Conservation (phyloP, 306 rosid species). For the Hippophae tibetana region DNA sequence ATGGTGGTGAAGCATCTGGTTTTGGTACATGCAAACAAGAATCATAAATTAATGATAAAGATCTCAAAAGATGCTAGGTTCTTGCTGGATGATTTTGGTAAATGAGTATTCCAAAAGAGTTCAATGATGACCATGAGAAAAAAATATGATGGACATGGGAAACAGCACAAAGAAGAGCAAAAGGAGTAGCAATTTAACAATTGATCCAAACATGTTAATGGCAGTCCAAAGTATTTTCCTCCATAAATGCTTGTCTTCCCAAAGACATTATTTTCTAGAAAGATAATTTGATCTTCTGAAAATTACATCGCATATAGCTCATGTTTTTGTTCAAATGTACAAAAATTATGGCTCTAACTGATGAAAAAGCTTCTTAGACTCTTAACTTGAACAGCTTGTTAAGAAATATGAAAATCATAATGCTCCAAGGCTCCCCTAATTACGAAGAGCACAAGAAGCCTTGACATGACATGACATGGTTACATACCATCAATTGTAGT, state of each 20-base stretch:
- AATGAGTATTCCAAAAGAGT: neutral
- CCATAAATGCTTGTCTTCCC: neutral
- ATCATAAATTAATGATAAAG: no score
- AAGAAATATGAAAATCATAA: neutral
- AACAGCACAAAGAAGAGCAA: neutral
- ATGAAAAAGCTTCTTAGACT: no score
- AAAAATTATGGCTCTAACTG: neutral
- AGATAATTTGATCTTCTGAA: neutral
- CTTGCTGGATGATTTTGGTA: no score
- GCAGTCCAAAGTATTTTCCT: neutral
- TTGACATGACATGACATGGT: slow-evolving; percentile 14
- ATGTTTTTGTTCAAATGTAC: neutral
- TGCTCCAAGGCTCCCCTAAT: neutral
- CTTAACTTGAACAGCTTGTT: neutral
- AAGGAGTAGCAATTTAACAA: neutral
- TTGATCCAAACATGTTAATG: neutral
- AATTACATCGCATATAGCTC: neutral
- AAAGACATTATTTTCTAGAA: neutral
- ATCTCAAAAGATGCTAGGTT: no score
- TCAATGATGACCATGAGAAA: neutral
- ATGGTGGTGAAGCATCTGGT: no score
- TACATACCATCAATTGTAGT: slow-evolving; percentile 92
- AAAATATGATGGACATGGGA: neutral
- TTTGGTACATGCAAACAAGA: no score
- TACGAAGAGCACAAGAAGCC: slow-evolving; percentile 1